Percentiles rank a stretch among this genome's conserved stretches.
Conservation (phyloP, 345 rosid genomes). For the Zanthoxylum bungeanum region DNA sequence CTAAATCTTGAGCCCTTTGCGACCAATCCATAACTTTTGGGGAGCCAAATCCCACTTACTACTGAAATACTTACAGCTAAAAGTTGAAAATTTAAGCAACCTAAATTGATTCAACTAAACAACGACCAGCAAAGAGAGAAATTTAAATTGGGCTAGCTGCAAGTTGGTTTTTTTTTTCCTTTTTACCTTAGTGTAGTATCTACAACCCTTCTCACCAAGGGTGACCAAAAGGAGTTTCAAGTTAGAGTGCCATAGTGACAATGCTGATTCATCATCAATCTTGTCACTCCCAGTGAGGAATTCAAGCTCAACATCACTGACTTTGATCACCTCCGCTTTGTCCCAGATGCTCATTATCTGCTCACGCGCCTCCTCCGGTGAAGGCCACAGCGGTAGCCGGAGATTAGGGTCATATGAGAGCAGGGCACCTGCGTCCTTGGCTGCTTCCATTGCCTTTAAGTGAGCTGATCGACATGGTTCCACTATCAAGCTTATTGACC, state of each 20-base stretch:
- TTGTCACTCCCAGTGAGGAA: constrained; percentile 86
- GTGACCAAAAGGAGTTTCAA: constrained; percentile 86
- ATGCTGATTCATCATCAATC: constrained; percentile 68
- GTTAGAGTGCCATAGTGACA: constrained; percentile 86
- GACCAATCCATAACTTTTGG: too few species aligned
- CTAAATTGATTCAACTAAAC: neutral
- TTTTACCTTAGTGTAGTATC: constrained; percentile 92
- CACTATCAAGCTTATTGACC: constrained; percentile 95
- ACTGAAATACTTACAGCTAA: neutral
- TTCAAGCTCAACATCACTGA: constrained; percentile 93
- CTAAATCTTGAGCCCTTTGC: too few species aligned
- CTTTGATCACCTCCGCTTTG: constrained; percentile 89
- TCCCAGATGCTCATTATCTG: constrained; percentile 97
- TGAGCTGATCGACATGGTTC: constrained; percentile 99
- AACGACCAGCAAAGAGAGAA: neutral
- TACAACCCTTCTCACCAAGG: constrained; percentile 93
- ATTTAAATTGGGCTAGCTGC: too few species aligned
- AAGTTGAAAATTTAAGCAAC: neutral
- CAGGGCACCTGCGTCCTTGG: constrained; percentile 81
- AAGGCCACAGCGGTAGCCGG: constrained; percentile 93
- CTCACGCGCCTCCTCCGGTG: constrained; percentile 76
- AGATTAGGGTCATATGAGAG: constrained; percentile 96
- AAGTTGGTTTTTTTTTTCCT: neutral
- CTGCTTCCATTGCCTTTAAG: constrained; percentile 86
- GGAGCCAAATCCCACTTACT: neutral